These are phyloP conservation scores for Populus simonii DNA, from an alignment of 345 rosid species.

Conservation along the genomic window DNA sequence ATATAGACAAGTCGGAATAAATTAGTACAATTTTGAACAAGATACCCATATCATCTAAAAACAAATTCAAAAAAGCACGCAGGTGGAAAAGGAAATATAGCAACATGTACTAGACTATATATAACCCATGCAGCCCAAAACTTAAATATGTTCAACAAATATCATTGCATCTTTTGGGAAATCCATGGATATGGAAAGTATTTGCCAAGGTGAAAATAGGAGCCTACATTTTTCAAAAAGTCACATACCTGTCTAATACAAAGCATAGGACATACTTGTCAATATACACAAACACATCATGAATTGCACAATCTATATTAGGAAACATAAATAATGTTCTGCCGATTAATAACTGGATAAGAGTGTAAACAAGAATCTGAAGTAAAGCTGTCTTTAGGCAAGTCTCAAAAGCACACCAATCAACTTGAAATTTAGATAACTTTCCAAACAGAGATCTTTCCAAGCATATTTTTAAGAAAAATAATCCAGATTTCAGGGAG, in stretches of 20 bases:
- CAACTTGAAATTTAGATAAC: not conserved
- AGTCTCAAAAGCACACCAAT: not conserved
- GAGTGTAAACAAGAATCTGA: not conserved
- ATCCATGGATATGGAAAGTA: not conserved
- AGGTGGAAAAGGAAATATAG: not conserved
- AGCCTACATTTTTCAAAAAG: not conserved
- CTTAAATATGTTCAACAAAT: not conserved
- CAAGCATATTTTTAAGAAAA: not conserved
- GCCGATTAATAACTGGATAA: not conserved
- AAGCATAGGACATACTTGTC: not conserved
- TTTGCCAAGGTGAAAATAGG: not conserved
- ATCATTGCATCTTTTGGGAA: not conserved
- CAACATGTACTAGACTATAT: not conserved
- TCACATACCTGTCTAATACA: not conserved
- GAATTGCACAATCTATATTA: not conserved
- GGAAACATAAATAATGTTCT: not conserved
- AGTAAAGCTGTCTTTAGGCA: not conserved
- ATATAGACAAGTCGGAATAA: not conserved
- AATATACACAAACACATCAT: not conserved
- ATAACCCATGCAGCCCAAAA: not conserved
- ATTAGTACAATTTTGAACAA: not conserved
- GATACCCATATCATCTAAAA: not conserved
- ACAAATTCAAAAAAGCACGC: not conserved
- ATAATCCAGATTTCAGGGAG: not conserved
- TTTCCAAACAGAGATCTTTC: not conserved